phyloP scores from a whole-genome alignment of 139 green algal genomes.

The Chlamydomonas asymmetrica region DNA sequence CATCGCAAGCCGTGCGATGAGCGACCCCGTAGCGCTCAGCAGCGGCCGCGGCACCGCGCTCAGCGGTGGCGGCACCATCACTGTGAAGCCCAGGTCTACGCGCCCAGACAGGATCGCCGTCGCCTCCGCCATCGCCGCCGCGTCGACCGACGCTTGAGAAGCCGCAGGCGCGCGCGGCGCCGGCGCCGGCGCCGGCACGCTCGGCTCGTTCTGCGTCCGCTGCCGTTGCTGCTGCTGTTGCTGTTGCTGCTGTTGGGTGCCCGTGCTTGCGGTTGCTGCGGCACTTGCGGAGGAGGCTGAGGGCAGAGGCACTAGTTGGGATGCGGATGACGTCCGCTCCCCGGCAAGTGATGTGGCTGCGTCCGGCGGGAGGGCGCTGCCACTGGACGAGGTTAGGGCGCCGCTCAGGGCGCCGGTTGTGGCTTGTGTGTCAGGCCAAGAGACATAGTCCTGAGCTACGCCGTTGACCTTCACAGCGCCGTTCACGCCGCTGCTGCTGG shows the following conservation, averaged over 20 bases:
- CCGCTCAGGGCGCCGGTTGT: no score
- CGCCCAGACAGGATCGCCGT: constrained; percentile 19
- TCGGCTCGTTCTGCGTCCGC: constrained; percentile 2
- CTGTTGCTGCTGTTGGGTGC: constrained; percentile 3
- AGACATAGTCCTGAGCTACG: no score
- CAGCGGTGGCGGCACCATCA: constrained; percentile 44
- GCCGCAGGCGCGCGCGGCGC: background rate
- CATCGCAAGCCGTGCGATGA: constrained; percentile 45
- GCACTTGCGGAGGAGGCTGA: background rate
- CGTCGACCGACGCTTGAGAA: background rate
- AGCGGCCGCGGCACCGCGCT: constrained; percentile 42
- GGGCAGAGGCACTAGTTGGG: background rate
- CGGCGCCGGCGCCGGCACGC: background rate
- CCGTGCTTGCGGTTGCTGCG: background rate
- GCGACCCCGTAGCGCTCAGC: constrained; percentile 31
- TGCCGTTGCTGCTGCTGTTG: constrained; percentile 7
- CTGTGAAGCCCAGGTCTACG: constrained; percentile 33
- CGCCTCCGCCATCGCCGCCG: background rate
- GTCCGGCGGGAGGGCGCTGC: background rate
- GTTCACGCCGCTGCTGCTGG: no score
- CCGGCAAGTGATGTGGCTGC: background rate
- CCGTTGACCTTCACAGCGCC: no score
- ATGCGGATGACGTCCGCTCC: background rate
- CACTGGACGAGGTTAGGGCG: background rate
- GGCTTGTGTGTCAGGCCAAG: no score